Evolutionary conservation across 1,284 basidiomycete species (phyloP).

Genomic region (Irpex sp.): DNA sequence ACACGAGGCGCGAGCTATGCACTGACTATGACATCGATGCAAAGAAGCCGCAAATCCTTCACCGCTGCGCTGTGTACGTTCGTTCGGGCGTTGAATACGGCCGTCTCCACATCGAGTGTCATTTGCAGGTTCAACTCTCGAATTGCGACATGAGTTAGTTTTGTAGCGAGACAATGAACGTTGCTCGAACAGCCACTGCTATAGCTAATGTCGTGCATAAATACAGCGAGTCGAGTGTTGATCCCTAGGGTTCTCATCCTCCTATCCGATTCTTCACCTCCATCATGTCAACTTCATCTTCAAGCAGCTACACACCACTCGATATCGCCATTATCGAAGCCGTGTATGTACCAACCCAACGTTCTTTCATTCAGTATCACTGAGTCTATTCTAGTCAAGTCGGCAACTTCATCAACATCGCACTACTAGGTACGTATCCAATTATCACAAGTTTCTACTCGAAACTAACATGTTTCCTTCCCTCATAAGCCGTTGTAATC

Average conservation of each 20-base stretch:
- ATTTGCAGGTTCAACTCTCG: background rate
- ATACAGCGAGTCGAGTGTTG: background rate
- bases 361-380: background rate
- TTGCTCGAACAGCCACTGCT: background rate
- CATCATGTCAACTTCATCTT: background rate
- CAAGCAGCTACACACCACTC: background rate
- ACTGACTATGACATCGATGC: background rate
- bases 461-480: no score
- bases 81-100: background rate
- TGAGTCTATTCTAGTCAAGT: background rate
- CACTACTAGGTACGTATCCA: background rate
- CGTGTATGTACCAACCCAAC: background rate
- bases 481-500: background rate
- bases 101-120: background rate
- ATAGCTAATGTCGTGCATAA: background rate
- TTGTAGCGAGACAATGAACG: no score
- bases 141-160: background rate
- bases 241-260: background rate
- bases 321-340: background rate
- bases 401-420: conserved; percentile 6
- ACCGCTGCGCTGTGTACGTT: background rate
- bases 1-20: background rate
- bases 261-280: background rate
- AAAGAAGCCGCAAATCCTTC: background rate
- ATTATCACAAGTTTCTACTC: background rate